Percentiles rank a stretch among this genome's conserved stretches.
These are phyloP conservation scores for Fusarium sp. DNA, from an alignment of 2,329 filamentous ascomycete species.

Conservation along the genomic window DNA sequence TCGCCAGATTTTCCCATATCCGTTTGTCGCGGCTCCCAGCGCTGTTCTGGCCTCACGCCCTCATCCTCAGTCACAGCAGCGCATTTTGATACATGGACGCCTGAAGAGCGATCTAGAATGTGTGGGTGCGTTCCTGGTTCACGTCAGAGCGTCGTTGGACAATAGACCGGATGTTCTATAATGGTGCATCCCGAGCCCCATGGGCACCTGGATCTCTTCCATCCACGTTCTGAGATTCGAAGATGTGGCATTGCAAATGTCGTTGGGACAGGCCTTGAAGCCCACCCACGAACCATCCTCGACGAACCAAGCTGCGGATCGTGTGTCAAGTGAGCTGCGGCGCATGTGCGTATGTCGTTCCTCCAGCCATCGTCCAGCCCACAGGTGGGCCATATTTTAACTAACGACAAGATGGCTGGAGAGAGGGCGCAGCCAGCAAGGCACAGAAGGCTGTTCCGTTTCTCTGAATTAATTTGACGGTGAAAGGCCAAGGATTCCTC, in stretches of 20 bases:
- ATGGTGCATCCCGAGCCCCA: constrained; percentile 19
- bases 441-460: neutral
- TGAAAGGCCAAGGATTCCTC: neutral
- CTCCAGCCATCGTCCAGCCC: constrained; percentile 34
- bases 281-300: constrained; percentile 35
- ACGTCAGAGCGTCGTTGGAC: neutral
- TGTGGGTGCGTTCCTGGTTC: neutral
- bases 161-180: constrained; percentile 8
- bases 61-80: constrained; percentile 13
- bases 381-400: constrained; percentile 29
- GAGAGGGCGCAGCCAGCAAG: constrained; percentile 2
- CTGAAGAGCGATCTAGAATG: neutral
- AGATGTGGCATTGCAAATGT: constrained; percentile 42
- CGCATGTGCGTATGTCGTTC: constrained; percentile 46
- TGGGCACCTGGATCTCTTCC: constrained; percentile 32
- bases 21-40: constrained; percentile 5
- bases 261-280: constrained; percentile 36
- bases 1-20: constrained; percentile 2
- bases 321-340: constrained; percentile 49
- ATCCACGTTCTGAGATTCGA: constrained; percentile 33
- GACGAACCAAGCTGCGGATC: constrained; percentile 38
- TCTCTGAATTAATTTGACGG: neutral
- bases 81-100: neutral
- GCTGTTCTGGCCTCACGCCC: constrained; percentile 9
- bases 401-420: constrained; percentile 20